Evolutionary conservation across 306 rosid genomes (phyloP).

Genomic region (Potentilla sterilis): DNA sequence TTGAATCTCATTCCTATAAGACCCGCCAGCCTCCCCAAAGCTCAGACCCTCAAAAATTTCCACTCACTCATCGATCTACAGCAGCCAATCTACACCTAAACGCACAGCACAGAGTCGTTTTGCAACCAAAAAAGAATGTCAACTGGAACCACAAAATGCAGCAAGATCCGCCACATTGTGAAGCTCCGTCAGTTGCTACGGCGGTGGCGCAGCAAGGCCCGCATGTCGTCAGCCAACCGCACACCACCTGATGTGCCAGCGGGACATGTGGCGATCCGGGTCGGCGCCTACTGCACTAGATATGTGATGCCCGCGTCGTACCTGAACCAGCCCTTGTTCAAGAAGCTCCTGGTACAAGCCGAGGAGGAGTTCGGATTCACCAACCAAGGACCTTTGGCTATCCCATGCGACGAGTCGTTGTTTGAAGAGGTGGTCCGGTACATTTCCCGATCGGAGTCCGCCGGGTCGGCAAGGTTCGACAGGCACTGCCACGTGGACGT

Average conservation of each 20-base stretch:
- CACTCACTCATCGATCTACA: background rate
- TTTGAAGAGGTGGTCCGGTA: conserved; percentile 62
- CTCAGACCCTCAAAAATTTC: conserved; percentile 3
- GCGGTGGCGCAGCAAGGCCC: conserved; percentile 87
- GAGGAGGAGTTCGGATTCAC: conserved; percentile 86
- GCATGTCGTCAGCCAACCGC: conserved; percentile 48
- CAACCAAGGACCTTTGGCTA: conserved; percentile 63
- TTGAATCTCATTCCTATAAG: conserved; percentile 27
- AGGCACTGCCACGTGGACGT: conserved; percentile 55
- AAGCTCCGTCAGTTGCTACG: conserved; percentile 80
- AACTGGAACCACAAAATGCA: conserved; percentile 62
- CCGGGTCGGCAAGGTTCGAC: conserved; percentile 41
- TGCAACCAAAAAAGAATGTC: conserved; percentile 35
- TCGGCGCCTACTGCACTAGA: conserved; percentile 56
- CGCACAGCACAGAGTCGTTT: background rate
- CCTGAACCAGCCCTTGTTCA: conserved; percentile 88
- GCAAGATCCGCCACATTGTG: conserved; percentile 92
- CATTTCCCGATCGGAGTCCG: conserved; percentile 56
- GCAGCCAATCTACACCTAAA: background rate
- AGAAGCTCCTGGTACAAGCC: conserved; percentile 66
- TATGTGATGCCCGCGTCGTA: conserved; percentile 68
- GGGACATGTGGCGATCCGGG: conserved; percentile 89
- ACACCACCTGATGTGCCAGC: conserved; percentile 83
- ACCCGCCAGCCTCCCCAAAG: background rate
- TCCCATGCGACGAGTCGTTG: conserved; percentile 79